Base-by-base conservation (phyloP, 345 rosid genomes). In the Eucalyptus globulus region DNA sequence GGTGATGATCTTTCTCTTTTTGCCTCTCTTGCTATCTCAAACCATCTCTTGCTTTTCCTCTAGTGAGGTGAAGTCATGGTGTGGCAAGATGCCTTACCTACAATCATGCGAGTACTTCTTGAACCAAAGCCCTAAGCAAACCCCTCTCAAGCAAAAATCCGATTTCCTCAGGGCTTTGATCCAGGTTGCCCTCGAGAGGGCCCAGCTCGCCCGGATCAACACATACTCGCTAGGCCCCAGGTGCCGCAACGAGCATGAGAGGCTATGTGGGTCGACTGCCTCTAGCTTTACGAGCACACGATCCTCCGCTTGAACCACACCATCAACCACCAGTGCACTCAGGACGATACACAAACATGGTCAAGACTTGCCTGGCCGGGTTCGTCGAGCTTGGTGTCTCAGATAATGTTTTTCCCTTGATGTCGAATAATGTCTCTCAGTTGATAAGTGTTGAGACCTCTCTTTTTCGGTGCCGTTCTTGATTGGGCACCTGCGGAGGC, bases 221-320 rank as follows among this genome's bases (percentile, higher is more conserved):
- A 92, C 92, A 90, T 93, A 89, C 65, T 88, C 92, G 49, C 90
- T 96, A 11, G 97, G 97, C 6, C 88, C 93, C 0, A 94, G 93
- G 89, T 96, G 98, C 92, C 90, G 93, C 26, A 95, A 91, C 87
- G 85, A 88, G 8, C 94, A 91, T 85, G 93, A 95, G 89, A 97
- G 88, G 94, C 94, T n/a, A 98, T 96, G 4, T 97, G 97, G 99
- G 93, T 93, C 14, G 99, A 97, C 85, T 97, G 99, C 89, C 88
- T 97, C 72, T 87, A 90, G 76, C 95, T 96, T 87, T 97, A 95
- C 14, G 81, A 92, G 67, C 89, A 93, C n/a, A 93, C 93, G 31
- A 93, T 97, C 45, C 91, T 62, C 14, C 93, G 93, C 17, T 92
- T 98, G 87, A 97, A 96, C 92, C 87, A 91, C 86, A 95, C 99